Conservation (phyloP, 768 basidiomycete species). For the Pleurotus cornucopiae region DNA sequence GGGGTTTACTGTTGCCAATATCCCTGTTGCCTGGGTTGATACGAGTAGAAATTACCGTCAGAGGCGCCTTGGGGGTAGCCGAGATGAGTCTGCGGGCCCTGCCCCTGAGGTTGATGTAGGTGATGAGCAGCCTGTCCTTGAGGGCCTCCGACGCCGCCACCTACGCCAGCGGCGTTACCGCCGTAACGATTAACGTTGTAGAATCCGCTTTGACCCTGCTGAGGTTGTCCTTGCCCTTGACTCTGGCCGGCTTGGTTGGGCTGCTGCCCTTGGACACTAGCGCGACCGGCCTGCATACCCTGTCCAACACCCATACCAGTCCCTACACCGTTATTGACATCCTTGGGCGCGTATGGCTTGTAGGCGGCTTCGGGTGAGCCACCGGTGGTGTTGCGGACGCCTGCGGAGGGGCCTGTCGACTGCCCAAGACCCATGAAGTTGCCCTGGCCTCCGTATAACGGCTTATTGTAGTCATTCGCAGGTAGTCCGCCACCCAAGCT, state of each 20-base stretch:
- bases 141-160: conserved; percentile 33
- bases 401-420: conserved; percentile 33
- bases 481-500: conserved; percentile 28
- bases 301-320: conserved; percentile 37
- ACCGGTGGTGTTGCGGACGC: conserved; percentile 35
- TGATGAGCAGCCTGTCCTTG: conserved; percentile 41
- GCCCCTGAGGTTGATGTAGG: conserved; percentile 51
- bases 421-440: conserved; percentile 65
- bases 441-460: conserved; percentile 41
- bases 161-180: conserved; percentile 15
- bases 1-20: conserved; percentile 55
- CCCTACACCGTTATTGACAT: conserved; percentile 46
- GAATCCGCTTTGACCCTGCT: conserved; percentile 43
- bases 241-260: conserved; percentile 8
- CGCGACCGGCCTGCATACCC: conserved; percentile 4
- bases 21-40: conserved; percentile 59
- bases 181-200: conserved; percentile 41
- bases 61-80: conserved; percentile 63
- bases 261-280: conserved; percentile 7
- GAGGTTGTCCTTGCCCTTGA: conserved; percentile 26
- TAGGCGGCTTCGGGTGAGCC: conserved; percentile 70
- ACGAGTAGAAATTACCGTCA: conserved; percentile 68
- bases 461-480: conserved; percentile 38
- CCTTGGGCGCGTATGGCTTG: conserved; percentile 73
- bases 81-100: conserved; percentile 52